Conservation (phyloP, 2,329 filamentous ascomycete species). For the Trichoderma arundinaceum region DNA sequence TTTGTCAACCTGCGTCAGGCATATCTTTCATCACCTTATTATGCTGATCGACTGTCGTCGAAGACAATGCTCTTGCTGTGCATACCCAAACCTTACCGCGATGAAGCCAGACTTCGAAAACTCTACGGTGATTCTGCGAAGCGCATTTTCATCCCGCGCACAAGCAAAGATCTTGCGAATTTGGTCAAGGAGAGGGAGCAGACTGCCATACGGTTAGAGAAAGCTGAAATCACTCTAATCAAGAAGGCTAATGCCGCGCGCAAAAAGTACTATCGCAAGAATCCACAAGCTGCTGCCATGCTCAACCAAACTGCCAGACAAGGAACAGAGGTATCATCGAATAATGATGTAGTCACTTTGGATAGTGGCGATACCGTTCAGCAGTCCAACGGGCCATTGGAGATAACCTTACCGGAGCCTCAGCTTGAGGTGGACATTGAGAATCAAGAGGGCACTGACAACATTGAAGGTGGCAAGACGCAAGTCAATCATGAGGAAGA, state of each 20-base stretch:
- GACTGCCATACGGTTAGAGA: conserved; percentile 80
- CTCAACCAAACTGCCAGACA: neutral
- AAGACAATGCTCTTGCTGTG: conserved; percentile 88
- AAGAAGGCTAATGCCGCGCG: conserved; percentile 76
- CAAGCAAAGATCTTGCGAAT: conserved; percentile 77
- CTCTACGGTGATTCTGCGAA: conserved; percentile 84
- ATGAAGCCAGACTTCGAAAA: conserved; percentile 75
- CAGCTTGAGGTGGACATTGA: conserved; percentile 6
- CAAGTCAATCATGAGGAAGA: conserved; percentile 18
- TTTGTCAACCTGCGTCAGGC: conserved; percentile 93
- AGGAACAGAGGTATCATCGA: neutral
- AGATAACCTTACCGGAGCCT: conserved; percentile 30
- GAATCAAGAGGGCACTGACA: neutral
- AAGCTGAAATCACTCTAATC: conserved; percentile 84
- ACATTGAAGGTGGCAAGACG: neutral
- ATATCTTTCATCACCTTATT: conserved; percentile 83
- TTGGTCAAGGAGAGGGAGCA: conserved; percentile 82
- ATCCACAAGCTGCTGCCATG: conserved; percentile 5
- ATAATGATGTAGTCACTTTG: neutral
- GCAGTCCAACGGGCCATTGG: neutral
- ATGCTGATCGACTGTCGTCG: conserved; percentile 84
- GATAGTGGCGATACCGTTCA: conserved; percentile 22
- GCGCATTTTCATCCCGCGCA: conserved; percentile 81
- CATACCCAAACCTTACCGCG: conserved; percentile 78
- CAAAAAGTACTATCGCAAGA: conserved; percentile 54